These are phyloP conservation scores for Quercus gilva DNA, from an alignment of 306 rosid genomes.

Conservation along the genomic window DNA sequence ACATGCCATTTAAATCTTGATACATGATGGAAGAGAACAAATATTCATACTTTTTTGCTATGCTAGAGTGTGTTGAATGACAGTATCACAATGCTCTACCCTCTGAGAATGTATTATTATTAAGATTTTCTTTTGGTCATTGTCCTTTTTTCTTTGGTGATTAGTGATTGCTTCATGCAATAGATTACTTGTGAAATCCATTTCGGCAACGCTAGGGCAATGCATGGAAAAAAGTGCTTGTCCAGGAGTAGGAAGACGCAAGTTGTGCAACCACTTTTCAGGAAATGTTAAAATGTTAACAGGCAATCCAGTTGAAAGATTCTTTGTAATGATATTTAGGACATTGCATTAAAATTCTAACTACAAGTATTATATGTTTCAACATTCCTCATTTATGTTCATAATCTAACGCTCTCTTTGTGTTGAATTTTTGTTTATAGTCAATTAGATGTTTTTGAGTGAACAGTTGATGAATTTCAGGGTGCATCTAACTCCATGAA, in stretches of 20 bases:
- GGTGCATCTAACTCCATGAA: constrained; percentile 83
- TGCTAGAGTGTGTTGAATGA: neutral
- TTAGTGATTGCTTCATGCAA: neutral
- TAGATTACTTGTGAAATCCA: neutral
- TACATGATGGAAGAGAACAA: neutral
- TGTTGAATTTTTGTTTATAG: neutral
- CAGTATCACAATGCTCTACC: neutral
- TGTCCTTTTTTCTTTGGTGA: neutral
- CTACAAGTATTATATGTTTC: too few species aligned
- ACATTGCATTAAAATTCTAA: too few species aligned
- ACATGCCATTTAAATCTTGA: neutral
- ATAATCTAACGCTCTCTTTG: too few species aligned
- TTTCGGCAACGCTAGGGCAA: neutral
- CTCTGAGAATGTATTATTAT: neutral
- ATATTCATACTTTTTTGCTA: neutral
- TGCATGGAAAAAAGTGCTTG: neutral
- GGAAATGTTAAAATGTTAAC: too few species aligned
- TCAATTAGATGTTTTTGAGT: constrained; percentile 4
- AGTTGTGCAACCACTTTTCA: too few species aligned
- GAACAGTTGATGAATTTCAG: constrained; percentile 34
- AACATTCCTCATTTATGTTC: too few species aligned
- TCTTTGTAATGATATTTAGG: too few species aligned
- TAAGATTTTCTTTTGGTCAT: neutral
- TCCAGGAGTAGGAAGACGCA: neutral
- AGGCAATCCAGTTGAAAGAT: too few species aligned